Base-by-base conservation (phyloP, 345 rosid species). In the Xanthoceras sorbifolium region DNA sequence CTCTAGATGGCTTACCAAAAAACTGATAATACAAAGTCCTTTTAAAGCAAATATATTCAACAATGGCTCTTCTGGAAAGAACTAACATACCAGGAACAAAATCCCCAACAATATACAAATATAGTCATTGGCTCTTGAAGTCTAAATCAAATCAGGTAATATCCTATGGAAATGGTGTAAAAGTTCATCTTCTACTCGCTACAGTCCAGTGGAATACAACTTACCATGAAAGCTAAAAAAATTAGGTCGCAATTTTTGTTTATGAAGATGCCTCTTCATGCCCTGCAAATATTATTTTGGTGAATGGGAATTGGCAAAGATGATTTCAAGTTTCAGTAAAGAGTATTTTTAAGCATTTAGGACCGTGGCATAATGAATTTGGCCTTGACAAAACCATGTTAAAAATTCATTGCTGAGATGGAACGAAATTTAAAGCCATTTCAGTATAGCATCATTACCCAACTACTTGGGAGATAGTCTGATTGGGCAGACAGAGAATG, bases 401-500 rank as follows among this genome's bases (percentile, higher is more conserved):
- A 55, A 31, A 32, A 50, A 69, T 22, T 15, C 64, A 18, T 18
- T 4, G 34, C 71, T 12, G 42, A 38, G 72, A 9, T 59, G 31
- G 76, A 14, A 26, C 57, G 67, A 52, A 54, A 42, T 32, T 54
- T 23, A 46, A 34, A 26, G 70, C 34, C 54, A 22, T 55, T 50
- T 29, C 50, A 46, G n/a, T 28, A 20, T 31, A 46, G 54, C 29
- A 23, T 60, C n/a, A 29, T 44, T 64, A 28, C 71, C 55, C 67
- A 29, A 28, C 64, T 85, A 89, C 84, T 94, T 93, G 71, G 98
- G 97, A 74, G 85, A 80, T 64, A 93, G 77, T 83, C 90, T 87
- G 81, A 91, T 86, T 12, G 98, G 98, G 78, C 97, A 93, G 61
- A 93, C 83, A 17, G 93, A 89, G 88, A 94, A 94, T 57, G 98